phyloP scores from a whole-genome alignment of 169 alveolate genomes.

The Theileria equi region DNA sequence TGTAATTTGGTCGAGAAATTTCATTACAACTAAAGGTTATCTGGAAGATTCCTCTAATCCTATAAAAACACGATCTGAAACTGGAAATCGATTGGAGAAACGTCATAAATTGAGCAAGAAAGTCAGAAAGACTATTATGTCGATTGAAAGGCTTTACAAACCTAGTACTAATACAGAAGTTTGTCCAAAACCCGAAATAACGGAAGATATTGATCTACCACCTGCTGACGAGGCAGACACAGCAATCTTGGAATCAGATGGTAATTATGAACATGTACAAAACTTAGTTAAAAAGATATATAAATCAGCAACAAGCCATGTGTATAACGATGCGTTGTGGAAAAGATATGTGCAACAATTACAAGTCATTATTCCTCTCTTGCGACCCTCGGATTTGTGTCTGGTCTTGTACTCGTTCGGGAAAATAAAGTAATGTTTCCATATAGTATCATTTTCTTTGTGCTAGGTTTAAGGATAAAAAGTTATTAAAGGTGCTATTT shows the following conservation, averaged over 20 bases:
- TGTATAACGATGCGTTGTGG: slow-evolving; percentile 75
- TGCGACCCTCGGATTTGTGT: slow-evolving; percentile 69
- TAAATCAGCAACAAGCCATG: slow-evolving; percentile 69
- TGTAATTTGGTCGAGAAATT: too few relatives aligned
- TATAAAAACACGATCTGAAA: too few relatives aligned
- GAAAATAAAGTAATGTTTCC: slow-evolving; percentile 61
- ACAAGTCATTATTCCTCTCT: slow-evolving; percentile 39
- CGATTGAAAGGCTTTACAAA: slow-evolving; percentile 48
- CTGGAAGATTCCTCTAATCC: too few relatives aligned
- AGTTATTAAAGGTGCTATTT: slow-evolving; percentile 57
- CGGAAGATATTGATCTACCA: background rate
- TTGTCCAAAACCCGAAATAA: background rate
- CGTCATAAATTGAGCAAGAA: slow-evolving; percentile 35
- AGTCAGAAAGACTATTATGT: slow-evolving; percentile 22
- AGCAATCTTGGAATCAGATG: slow-evolving; percentile 14
- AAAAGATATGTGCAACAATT: slow-evolving; percentile 66
- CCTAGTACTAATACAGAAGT: slow-evolving; percentile 1
- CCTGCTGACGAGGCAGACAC: background rate
- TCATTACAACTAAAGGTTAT: too few relatives aligned
- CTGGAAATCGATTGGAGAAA: slow-evolving; percentile 1
- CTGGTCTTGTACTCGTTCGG: slow-evolving; percentile 72
- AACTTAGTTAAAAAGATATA: slow-evolving; percentile 62
- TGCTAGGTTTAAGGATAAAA: slow-evolving; percentile 65
- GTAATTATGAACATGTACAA: slow-evolving; percentile 38
- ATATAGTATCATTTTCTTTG: background rate